Evolutionary conservation across 768 basidiomycete genomes (phyloP), one percentile per base, ranked within the genome.

Genomic region (Serendipita sp.): DNA sequence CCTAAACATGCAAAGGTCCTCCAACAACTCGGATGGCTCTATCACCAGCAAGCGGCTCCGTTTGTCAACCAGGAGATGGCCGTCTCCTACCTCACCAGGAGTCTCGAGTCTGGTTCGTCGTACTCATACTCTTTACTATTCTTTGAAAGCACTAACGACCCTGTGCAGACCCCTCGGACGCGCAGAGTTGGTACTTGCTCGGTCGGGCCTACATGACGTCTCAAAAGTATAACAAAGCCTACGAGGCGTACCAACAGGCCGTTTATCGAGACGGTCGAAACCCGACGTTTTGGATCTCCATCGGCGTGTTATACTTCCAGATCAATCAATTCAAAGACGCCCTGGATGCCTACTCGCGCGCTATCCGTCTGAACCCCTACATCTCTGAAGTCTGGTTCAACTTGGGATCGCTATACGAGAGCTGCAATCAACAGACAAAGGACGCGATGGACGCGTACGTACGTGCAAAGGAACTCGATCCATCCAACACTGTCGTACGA

Each of bases 281-380:
- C 73, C 96, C 96, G 0, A 97, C 96, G 0, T 99, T 97, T 76
- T 98, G 96, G 96, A 98, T 95, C 73, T 95, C 92, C 28, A 99
- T 99, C 71, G 96, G 96, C 54, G 96, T 99, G 0, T 82, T 99
- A 1, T 99, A 99, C 74, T 99, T 96, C 81, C 94, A 99, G 73
- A 97, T 99, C 78, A 98, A 97, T 75, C 96, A 99, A 73, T 99
- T 91, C 78, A 91, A 94, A 63, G 96, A 99, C 71, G 95, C 95
- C 2, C 85, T 99, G 44, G 96, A 99, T 71, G 96, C 96, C 8
- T 99, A 99, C 75, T 98, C 96, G 34, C 89, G 95, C 15, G 96
- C 96, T 10, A 98, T 99, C 70, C 87, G 95, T 67, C 94, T 99
- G 76, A 97, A 98, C 73, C 96, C 96, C 0, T 98, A 95, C 78